These are phyloP conservation scores for Meripilus lineatus DNA, from an alignment of 1,284 basidiomycete species.

Conservation along the genomic window DNA sequence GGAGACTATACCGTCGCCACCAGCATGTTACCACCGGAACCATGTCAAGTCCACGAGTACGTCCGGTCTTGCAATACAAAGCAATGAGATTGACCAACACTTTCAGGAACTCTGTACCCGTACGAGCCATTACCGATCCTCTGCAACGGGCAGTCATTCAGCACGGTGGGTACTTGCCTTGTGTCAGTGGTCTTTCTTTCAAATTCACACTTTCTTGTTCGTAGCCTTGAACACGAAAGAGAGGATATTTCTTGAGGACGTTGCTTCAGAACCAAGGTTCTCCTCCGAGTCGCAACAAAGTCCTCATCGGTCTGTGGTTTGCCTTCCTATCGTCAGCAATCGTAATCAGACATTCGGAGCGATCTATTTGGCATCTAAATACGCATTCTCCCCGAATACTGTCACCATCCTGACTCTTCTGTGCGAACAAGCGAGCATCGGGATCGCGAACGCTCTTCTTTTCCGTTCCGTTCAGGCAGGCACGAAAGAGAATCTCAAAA, in stretches of 20 bases:
- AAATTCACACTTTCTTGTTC: not conserved
- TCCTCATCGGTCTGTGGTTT: constrained; percentile 54
- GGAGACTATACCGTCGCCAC: constrained; percentile 68
- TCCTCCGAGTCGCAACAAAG: constrained; percentile 60
- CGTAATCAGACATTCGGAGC: constrained; percentile 57
- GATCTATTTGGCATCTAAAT: constrained; percentile 52
- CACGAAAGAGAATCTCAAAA: constrained; percentile 66
- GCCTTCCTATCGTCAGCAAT: constrained; percentile 67
- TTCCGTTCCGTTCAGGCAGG: constrained; percentile 69
- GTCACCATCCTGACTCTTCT: constrained; percentile 59
- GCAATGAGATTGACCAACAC: no score
- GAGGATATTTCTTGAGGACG: constrained; percentile 54
- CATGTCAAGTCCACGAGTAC: constrained; percentile 66
- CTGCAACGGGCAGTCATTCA: constrained; percentile 61
- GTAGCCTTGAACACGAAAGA: constrained; percentile 63
- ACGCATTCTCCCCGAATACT: constrained; percentile 55
- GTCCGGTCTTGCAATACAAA: no score
- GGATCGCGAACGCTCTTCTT: constrained; percentile 65
- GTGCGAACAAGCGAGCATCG: constrained; percentile 70
- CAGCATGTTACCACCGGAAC: constrained; percentile 52
- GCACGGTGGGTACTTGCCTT: constrained; percentile 39
- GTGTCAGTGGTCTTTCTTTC: not conserved
- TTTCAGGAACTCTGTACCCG: constrained; percentile 51
- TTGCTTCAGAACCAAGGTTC: constrained; percentile 57
- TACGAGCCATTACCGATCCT: constrained; percentile 54